Percentiles rank a stretch among this genome's conserved stretches.
Evolutionary conservation across 352 stramenopile species (phyloP).

Genomic region (Pythium guiyangense): DNA sequence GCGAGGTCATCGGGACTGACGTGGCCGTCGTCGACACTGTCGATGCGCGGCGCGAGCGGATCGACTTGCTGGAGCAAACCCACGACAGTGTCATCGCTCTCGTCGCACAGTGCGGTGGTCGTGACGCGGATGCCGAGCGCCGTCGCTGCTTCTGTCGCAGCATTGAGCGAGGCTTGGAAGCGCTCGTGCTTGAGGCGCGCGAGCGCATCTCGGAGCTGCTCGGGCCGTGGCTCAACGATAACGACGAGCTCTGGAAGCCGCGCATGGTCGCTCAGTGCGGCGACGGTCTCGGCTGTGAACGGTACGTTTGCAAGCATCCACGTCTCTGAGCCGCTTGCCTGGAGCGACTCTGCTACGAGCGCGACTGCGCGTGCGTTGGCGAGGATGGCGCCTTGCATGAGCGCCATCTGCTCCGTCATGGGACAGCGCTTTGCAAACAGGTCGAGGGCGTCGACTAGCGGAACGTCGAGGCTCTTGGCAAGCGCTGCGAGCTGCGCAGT

Average conservation of each 20-base stretch:
- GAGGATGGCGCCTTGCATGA: constrained; percentile 33
- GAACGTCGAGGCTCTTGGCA: background rate
- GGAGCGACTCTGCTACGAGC: constrained; percentile 20
- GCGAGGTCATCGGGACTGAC: constrained; percentile 19
- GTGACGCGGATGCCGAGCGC: constrained; percentile 4
- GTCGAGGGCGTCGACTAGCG: constrained; percentile 22
- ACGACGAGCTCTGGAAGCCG: constrained; percentile 52
- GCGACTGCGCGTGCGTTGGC: constrained; percentile 15
- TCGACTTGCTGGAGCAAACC: constrained; percentile 28
- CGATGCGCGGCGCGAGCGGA: constrained; percentile 36
- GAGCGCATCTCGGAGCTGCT: constrained; percentile 10
- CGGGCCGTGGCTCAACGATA: constrained; percentile 27
- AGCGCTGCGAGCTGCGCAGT: background rate
- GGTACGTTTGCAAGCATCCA: constrained; percentile 59
- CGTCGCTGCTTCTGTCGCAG: constrained; percentile 13
- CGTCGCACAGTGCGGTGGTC: constrained; percentile 6
- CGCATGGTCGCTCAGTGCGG: constrained; percentile 28
- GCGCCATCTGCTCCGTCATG: constrained; percentile 30
- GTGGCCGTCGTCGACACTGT: constrained; percentile 39
- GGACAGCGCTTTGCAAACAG: constrained; percentile 21
- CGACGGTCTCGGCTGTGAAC: constrained; percentile 27
- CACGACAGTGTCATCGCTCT: constrained; percentile 22
- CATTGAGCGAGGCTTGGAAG: constrained; percentile 20
- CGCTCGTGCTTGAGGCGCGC: constrained; percentile 20
- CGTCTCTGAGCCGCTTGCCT: constrained; percentile 3